Percentiles rank a stretch among this genome's conserved stretches.
Conservation (phyloP, 2,329 filamentous ascomycete genomes). For the Botrytis medusae region DNA sequence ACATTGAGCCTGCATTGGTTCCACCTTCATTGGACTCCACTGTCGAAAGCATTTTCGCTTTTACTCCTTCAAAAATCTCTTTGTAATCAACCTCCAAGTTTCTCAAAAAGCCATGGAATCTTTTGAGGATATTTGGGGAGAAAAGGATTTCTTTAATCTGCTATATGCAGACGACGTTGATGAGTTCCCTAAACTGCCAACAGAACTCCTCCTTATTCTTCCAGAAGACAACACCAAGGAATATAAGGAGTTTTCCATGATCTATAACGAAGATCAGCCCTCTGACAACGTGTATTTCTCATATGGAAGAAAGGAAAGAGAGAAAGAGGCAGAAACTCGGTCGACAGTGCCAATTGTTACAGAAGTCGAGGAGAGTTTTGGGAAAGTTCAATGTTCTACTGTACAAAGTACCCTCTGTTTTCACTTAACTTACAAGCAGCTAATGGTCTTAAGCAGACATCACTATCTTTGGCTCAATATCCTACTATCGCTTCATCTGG, state of each 20-base stretch:
- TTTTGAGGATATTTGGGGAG: not conserved
- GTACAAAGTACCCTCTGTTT: not conserved
- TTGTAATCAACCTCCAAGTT: not conserved
- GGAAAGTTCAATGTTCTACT: no score
- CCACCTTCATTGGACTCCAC: not conserved
- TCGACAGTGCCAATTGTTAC: not conserved
- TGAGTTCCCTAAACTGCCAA: not conserved
- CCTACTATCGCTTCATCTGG: no score
- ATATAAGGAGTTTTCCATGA: no score
- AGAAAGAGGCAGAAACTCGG: no score
- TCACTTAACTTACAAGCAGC: no score
- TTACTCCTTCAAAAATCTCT: not conserved
- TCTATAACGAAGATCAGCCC: not conserved
- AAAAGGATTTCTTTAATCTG: not conserved
- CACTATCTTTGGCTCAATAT: not conserved
- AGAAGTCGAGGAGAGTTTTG: not conserved
- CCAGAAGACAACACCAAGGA: not conserved
- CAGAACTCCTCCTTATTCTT: not conserved
- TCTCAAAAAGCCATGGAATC: not conserved
- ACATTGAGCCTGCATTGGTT: not conserved
- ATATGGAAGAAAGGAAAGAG: rapidly evolving
- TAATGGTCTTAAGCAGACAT: not conserved
- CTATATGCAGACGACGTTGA: not conserved
- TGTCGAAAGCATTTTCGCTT: not conserved
- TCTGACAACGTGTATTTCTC: no score